phyloP scores from a whole-genome alignment of 352 stramenopile genomes.

The Thraustotheca clavata region DNA sequence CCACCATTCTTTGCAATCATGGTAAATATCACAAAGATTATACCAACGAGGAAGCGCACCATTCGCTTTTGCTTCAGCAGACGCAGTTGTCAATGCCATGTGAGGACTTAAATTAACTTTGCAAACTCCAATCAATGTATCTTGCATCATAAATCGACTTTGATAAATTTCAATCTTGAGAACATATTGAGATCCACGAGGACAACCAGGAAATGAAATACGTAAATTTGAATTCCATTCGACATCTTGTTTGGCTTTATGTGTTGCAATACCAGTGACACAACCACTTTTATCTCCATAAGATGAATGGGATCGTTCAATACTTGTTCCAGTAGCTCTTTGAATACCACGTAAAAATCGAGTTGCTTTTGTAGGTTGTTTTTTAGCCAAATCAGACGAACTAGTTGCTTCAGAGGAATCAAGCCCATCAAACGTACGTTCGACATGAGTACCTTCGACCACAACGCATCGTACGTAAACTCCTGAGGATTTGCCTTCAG shows the following conservation, averaged over 20 bases:
- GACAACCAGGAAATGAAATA: slow-evolving; percentile 64
- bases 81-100: slow-evolving; percentile 63
- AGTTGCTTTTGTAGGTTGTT: slow-evolving; percentile 39
- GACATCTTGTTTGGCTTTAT: slow-evolving; percentile 23
- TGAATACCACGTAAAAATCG: slow-evolving; percentile 64
- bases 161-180: slow-evolving; percentile 77
- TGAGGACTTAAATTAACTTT: slow-evolving; percentile 84
- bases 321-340: slow-evolving; percentile 60
- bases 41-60: slow-evolving; percentile 61
- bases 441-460: slow-evolving; percentile 63
- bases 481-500: neutral
- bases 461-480: slow-evolving; percentile 71
- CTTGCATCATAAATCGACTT: slow-evolving; percentile 71
- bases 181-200: slow-evolving; percentile 64
- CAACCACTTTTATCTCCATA: slow-evolving; percentile 69
- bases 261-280: slow-evolving; percentile 55
- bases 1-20: slow-evolving; percentile 80
- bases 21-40: slow-evolving; percentile 82
- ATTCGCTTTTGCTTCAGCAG: slow-evolving; percentile 72
- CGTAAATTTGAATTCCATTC: slow-evolving; percentile 70
- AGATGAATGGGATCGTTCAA: slow-evolving; percentile 54
- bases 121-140: slow-evolving; percentile 70
- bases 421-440: slow-evolving; percentile 63
- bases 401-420: slow-evolving; percentile 26
- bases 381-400: neutral